Evolutionary conservation across 352 stramenopile genomes (phyloP).

Genomic region (Globisporangium cylindrosporum): DNA sequence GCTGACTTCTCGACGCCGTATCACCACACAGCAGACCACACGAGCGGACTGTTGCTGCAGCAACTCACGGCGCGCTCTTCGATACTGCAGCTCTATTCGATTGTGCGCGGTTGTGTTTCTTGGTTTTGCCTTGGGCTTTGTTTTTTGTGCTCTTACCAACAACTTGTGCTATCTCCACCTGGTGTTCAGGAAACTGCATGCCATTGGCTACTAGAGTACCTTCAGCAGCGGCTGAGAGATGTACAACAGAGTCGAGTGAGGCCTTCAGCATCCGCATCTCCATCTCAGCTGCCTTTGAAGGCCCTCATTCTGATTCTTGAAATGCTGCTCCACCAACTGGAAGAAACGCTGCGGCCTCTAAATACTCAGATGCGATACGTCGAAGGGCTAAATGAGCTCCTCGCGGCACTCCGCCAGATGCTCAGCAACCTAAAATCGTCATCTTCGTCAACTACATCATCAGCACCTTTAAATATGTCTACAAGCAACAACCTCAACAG

Average conservation of each 20-base stretch:
- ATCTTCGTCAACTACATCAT: background rate
- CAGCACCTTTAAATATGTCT: background rate
- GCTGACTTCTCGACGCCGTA: background rate
- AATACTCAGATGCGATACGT: conserved; percentile 10
- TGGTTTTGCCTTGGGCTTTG: background rate
- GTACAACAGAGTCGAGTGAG: background rate
- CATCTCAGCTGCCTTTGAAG: background rate
- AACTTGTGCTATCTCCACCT: background rate
- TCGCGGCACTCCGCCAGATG: background rate
- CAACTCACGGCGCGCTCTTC: conserved; percentile 18
- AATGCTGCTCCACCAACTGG: background rate
- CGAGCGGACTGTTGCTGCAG: background rate
- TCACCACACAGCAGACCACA: background rate
- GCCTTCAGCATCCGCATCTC: background rate
- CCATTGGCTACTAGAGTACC: conserved; percentile 1
- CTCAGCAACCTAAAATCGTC: background rate
- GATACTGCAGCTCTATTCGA: conserved; percentile 25
- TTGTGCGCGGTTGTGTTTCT: conserved; percentile 17
- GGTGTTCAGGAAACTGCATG: conserved; percentile 6
- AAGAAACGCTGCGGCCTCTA: conserved; percentile 2
- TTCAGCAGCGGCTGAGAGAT: conserved; percentile 2
- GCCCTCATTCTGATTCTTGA: background rate
- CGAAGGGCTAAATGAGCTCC: background rate
- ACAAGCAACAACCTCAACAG: background rate
- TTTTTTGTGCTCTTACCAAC: background rate